Base-by-base conservation (phyloP, 1,139 yeast species). In the Suhomyces guaymorum region DNA sequence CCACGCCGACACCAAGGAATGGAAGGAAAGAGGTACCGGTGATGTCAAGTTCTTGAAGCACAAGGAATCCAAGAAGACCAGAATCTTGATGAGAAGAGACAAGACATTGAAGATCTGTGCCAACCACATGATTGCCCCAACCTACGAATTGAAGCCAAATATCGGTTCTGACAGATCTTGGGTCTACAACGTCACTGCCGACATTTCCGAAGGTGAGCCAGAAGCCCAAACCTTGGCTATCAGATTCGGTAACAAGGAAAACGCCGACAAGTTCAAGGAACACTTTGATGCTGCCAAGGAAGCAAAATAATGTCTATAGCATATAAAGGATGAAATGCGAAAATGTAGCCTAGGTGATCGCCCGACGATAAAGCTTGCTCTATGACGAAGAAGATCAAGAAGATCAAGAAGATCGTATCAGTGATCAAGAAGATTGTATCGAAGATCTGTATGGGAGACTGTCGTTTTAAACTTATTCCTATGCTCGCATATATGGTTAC, bases 21-120 rank as follows among this genome's bases (percentile, higher is more conserved):
- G 99, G 98, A 92, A 94, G 67, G 99, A 94, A 74, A 86, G 98
- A 73, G 98, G 98, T 51, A 89, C 97, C 28, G 99, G 98, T 54
- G 98, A 92, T 59, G 97, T 90, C 54, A 88, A 90, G 69, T 88
- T 92, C 66, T 79, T 92, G 61, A 78, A 92, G 71, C 96, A 90
- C 72, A 88, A 87, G 67, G 70, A 70, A 43, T 70, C 88, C 39
- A 75, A 78, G 39, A 90, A 87, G 70, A 86, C 85, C 46, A 83
- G 98, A 70, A 68, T 92, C 49, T 75, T 92, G 60, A 92, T 92
- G 98, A 87, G 98, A 78, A 88, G 98, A 72, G 98, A 92, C 72
- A 92, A 92, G 75, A 92, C 97, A 39, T 78, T 90, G 60, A 92
- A 92, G 77, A 84, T 94, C 56, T 92, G 98, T 68, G 98, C 98